Base-by-base conservation (phyloP, 345 rosid genomes). In the Linum tenue region DNA sequence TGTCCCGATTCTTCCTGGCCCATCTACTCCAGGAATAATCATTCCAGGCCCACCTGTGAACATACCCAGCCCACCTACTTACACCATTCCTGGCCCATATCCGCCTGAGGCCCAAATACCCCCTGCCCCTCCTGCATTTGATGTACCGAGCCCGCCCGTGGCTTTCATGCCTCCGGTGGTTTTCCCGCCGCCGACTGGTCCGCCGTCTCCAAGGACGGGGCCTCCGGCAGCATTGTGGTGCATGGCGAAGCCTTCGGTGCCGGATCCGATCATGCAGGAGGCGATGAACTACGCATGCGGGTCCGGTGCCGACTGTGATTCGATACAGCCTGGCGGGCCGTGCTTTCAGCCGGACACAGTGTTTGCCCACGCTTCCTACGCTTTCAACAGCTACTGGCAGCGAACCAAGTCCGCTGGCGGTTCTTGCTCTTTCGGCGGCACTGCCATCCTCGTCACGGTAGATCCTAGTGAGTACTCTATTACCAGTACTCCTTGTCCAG, bases 281-380 rank as follows among this genome's bases (percentile, higher is more conserved):
- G 97, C 99, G 0, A 86, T 94, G 97, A 94, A 84, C 77, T 94
- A 85, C 56, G 96, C 99, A 1, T 94, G 97, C 68, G 96, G 78
- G 37, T 84, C 96, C 0, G 97, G 95, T 6, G 97, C 99, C 0
- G 95, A 94, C 60, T 94, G 99, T 31, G 73, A 78, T 17, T 83
- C 89, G 0, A 83, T 94, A 65, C 87, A 74, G 70, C 81, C 97
- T 0, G 75, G 65, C 37, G 95, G 97, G 17, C 48, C 84, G 4
- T 88, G 99, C 69, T 94, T 86, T 70, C 68, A 78, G 72, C 99
- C 99, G 63, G 64, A 94, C 61, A 83, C 90, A 3, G 44, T 88
- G 50, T 85, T 79, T 76, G 95, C 92, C 0, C 97, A 94, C 61
- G 95, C 97, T 64, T 94, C 99, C 2, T 90, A 72, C 48, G 97